These are phyloP conservation scores for Chrysosporium keratinophilum DNA, from an alignment of 2,329 filamentous ascomycete species.

Conservation along the genomic window DNA sequence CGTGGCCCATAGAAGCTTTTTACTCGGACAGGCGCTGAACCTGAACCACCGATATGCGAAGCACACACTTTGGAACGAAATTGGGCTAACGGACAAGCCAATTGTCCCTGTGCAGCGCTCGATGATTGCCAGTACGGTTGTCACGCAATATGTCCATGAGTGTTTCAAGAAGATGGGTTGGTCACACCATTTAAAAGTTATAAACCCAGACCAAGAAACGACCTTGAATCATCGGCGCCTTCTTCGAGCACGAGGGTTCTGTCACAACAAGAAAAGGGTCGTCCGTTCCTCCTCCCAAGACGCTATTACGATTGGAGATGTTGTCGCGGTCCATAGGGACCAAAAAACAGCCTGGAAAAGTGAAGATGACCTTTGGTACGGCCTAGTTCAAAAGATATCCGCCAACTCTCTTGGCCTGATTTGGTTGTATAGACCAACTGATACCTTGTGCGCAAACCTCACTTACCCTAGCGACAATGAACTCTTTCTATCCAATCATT, in stretches of 20 bases:
- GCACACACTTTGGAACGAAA: constrained; percentile 48
- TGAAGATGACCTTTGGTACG: constrained; percentile 53
- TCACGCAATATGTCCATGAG: constrained; percentile 58
- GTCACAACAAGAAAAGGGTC: not conserved
- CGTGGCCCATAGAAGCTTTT: constrained; percentile 50
- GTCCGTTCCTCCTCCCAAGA: constrained; percentile 26
- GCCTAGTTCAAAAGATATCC: constrained; percentile 52
- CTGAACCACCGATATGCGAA: constrained; percentile 32
- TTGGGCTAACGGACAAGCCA: constrained; percentile 26
- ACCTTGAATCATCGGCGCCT: constrained; percentile 8
- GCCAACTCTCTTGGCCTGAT: constrained; percentile 49
- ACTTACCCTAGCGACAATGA: constrained; percentile 62
- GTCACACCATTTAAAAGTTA: constrained; percentile 40
- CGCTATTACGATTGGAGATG: constrained; percentile 38
- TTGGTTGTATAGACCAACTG: constrained; percentile 62
- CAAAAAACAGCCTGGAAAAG: constrained; percentile 49
- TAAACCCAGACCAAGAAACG: constrained; percentile 37
- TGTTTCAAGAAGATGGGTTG: constrained; percentile 50
- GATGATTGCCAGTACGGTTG: constrained; percentile 43
- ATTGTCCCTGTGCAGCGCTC: constrained; percentile 22
- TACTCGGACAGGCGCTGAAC: constrained; percentile 54
- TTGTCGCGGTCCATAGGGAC: constrained; percentile 40
- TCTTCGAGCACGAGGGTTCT: not conserved
- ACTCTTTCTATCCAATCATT: constrained; percentile 66
- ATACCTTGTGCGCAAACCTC: constrained; percentile 59